A percentile compares a stretch with the other conserved stretches of the same genome.
These are phyloP conservation scores for Scheffersomyces amazonensis DNA, from an alignment of 805 yeast genomes.

Conservation along the genomic window DNA sequence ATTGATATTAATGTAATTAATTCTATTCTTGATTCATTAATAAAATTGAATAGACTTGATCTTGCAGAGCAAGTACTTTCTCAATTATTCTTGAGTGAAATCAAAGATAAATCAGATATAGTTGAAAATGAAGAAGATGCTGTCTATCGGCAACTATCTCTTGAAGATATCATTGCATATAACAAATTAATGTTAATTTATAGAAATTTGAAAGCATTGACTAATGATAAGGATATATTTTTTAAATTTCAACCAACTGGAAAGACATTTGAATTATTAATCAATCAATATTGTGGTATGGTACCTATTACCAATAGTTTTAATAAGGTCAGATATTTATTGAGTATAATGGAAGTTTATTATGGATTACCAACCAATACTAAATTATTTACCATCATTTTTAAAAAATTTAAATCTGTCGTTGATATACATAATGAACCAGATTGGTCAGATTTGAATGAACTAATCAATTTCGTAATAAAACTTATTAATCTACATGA, in stretches of 20 bases:
- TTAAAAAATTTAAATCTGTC: constrained; percentile 11
- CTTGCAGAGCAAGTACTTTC: constrained; percentile 11
- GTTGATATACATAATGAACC: neutral
- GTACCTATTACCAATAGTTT: constrained; percentile 6
- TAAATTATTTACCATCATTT: constrained; percentile 20
- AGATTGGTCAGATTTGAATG: neutral
- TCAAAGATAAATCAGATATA: neutral
- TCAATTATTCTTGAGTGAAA: neutral
- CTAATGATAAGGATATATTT: constrained; percentile 5
- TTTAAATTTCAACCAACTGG: constrained; percentile 19
- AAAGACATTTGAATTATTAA: constrained; percentile 21
- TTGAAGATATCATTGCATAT: constrained; percentile 18
- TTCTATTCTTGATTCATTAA: constrained; percentile 13
- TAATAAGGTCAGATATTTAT: constrained; percentile 8
- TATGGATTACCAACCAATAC: constrained; percentile 31
- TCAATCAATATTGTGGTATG: constrained; percentile 12
- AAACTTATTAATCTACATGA: constrained; percentile 15
- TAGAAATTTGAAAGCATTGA: constrained; percentile 12
- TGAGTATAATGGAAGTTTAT: constrained; percentile 16
- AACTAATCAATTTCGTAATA: constrained; percentile 10
- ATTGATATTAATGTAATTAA: constrained; percentile 18
- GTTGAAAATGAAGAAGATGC: constrained; percentile 3
- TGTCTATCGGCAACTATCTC: constrained; percentile 15
- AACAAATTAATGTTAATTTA: constrained; percentile 10
- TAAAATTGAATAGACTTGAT: constrained; percentile 5